phyloP scores from a whole-genome alignment of 139 green algal genomes.

The Chlorella sp. region DNA sequence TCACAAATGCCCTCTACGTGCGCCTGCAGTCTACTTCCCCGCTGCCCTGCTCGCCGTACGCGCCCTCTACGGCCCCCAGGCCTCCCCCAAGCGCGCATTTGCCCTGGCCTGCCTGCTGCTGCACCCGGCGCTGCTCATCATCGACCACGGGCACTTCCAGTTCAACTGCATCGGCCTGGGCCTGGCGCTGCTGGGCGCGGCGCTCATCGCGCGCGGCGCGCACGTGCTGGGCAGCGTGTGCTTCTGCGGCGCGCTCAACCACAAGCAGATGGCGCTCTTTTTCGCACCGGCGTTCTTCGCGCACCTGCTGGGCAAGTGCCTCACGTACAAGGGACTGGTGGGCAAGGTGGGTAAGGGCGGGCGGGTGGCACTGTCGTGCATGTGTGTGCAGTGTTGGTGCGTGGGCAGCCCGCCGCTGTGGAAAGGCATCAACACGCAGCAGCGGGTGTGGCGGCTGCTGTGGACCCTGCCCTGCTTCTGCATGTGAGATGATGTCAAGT shows the following conservation, averaged over 20 bases:
- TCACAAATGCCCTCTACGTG: too few relatives aligned
- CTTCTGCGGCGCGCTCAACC: constrained; percentile 78
- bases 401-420: not conserved
- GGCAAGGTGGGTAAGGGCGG: not conserved
- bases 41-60: constrained; percentile 28
- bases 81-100: not conserved
- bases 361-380: not conserved
- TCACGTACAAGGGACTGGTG: constrained; percentile 25
- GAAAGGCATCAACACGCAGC: too few relatives aligned
- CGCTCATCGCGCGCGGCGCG: constrained; percentile 9
- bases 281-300: constrained; percentile 95
- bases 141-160: constrained; percentile 98
- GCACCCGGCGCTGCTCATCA: constrained; percentile 78
- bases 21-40: constrained; percentile 74
- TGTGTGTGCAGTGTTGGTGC: not conserved
- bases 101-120: constrained; percentile 58
- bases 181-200: constrained; percentile 11
- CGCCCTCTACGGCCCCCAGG: constrained; percentile 9
- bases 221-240: constrained; percentile 52
- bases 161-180: constrained; percentile 52
- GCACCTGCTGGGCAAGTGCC: constrained; percentile 80
- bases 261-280: constrained; percentile 96
- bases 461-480: too few relatives aligned
- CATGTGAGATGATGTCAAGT: too few relatives aligned
- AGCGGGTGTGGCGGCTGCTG: too few relatives aligned